A percentile compares a stretch with the other conserved stretches of the same genome.
These are phyloP conservation scores for Stemphylium lycopersici DNA, from an alignment of 2,329 filamentous ascomycete genomes.

Conservation along the genomic window DNA sequence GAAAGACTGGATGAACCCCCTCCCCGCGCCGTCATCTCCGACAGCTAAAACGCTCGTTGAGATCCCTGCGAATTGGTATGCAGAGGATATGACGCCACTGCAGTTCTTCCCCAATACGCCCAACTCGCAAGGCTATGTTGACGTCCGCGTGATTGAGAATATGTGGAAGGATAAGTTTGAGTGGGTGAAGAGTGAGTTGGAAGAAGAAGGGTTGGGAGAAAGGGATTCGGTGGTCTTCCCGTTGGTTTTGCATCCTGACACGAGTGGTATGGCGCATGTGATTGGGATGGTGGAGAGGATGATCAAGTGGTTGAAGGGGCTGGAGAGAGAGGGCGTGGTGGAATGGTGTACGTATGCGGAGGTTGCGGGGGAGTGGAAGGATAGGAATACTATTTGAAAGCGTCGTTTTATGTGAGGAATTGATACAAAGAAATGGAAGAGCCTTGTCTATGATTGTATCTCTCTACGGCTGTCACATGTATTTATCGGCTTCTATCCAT, in stretches of 20 bases:
- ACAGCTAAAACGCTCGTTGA: constrained; percentile 51
- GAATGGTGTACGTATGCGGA: constrained; percentile 55
- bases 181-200: constrained; percentile 55
- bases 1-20: constrained; percentile 55
- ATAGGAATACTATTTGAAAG: constrained; percentile 17
- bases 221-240: constrained; percentile 55
- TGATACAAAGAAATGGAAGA: no score
- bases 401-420: no score
- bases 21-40: constrained; percentile 29
- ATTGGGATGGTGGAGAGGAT: constrained; percentile 63
- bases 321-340: constrained; percentile 52
- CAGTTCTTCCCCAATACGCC: constrained; percentile 55
- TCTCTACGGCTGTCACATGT: no score
- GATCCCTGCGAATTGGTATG: constrained; percentile 59
- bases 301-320: constrained; percentile 57
- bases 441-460: no score
- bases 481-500: no score
- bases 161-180: constrained; percentile 67
- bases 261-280: constrained; percentile 66
- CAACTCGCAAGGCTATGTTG: constrained; percentile 65
- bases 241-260: constrained; percentile 63
- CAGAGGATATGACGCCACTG: constrained; percentile 59
- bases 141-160: constrained; percentile 62
- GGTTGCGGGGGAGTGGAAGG: constrained; percentile 52
- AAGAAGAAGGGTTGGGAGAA: constrained; percentile 38